phyloP scores from a whole-genome alignment of 345 rosid genomes.

The Cardamine occulta region DNA sequence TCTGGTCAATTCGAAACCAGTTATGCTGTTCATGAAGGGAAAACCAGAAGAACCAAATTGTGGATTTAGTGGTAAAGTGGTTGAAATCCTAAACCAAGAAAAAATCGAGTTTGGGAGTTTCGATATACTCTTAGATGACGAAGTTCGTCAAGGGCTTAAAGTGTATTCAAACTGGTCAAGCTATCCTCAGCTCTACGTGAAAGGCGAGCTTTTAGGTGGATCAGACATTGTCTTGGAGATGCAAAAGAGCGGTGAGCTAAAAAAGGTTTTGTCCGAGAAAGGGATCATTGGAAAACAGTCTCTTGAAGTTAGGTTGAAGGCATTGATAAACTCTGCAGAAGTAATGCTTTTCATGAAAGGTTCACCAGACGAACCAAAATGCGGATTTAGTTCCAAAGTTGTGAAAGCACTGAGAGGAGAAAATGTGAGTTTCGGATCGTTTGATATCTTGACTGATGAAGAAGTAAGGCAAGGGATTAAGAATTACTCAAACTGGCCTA shows the following conservation, averaged over 20 bases:
- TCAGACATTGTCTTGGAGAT: slow-evolving; percentile 90
- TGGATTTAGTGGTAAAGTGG: slow-evolving; percentile 90
- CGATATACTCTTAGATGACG: slow-evolving; percentile 77
- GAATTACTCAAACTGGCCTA: slow-evolving; percentile 92
- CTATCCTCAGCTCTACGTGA: slow-evolving; percentile 86
- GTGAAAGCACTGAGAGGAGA: slow-evolving; percentile 78
- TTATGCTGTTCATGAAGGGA: slow-evolving; percentile 96
- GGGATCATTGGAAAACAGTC: slow-evolving; percentile 56
- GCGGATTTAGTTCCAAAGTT: slow-evolving; percentile 96
- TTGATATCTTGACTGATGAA: slow-evolving; percentile 78
- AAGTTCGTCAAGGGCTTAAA: slow-evolving; percentile 93
- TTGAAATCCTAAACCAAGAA: slow-evolving; percentile 78
- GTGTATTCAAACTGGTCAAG: slow-evolving; percentile 97
- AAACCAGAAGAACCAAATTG: slow-evolving; percentile 86
- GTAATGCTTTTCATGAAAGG: slow-evolving; percentile 99
- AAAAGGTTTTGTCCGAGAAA: slow-evolving; percentile 63
- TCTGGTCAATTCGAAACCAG: slow-evolving; percentile 67
- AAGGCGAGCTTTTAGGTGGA: slow-evolving; percentile 86
- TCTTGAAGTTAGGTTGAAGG: slow-evolving; percentile 67
- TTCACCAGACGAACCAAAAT: slow-evolving; percentile 78
- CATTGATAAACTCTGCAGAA: slow-evolving; percentile 62
- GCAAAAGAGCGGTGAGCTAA: slow-evolving; percentile 94
- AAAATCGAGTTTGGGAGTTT: slow-evolving; percentile 76
- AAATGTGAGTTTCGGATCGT: slow-evolving; percentile 71
- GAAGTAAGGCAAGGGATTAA: slow-evolving; percentile 96